Evolutionary conservation across 768 basidiomycete species (phyloP).

Genomic region (Rhodocollybia butyracea): DNA sequence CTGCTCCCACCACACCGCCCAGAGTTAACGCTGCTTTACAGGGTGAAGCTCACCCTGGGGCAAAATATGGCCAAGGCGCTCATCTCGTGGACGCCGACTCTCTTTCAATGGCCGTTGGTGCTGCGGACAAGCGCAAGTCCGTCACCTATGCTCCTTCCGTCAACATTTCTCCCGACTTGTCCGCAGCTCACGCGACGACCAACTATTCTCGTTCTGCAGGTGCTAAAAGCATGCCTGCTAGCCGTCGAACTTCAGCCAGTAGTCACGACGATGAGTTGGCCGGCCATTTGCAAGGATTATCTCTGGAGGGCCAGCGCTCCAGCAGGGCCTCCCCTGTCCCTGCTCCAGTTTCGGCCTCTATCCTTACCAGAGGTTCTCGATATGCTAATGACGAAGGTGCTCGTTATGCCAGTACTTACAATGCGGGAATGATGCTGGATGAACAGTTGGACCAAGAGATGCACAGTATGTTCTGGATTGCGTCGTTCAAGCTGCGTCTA

Average conservation of each 20-base stretch:
- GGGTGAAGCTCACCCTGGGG: slow-evolving; percentile 46
- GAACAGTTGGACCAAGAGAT: slow-evolving; percentile 93
- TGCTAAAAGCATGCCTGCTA: slow-evolving; percentile 91
- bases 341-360: slow-evolving; percentile 48
- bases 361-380: slow-evolving; percentile 49
- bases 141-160: slow-evolving; percentile 81
- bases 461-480: slow-evolving; percentile 61
- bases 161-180: slow-evolving; percentile 68
- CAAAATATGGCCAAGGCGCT: slow-evolving; percentile 40
- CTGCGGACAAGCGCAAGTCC: slow-evolving; percentile 79
- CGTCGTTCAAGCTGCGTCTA: slow-evolving; percentile 5
- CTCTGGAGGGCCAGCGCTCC: slow-evolving; percentile 61
- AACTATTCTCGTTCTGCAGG: slow-evolving; percentile 66
- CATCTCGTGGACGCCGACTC: slow-evolving; percentile 58
- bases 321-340: slow-evolving; percentile 54
- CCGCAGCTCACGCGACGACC: slow-evolving; percentile 31
- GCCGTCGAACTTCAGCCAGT: slow-evolving; percentile 85
- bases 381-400: slow-evolving; percentile 58
- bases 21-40: slow-evolving; percentile 71
- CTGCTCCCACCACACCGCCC: slow-evolving; percentile 86
- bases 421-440: slow-evolving; percentile 88
- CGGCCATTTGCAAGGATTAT: slow-evolving; percentile 69
- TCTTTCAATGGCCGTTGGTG: slow-evolving; percentile 67
- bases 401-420: slow-evolving; percentile 62
- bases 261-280: slow-evolving; percentile 83